Evolutionary conservation across 805 yeast genomes (phyloP).

Genomic region (Ogataea pilisensis): DNA sequence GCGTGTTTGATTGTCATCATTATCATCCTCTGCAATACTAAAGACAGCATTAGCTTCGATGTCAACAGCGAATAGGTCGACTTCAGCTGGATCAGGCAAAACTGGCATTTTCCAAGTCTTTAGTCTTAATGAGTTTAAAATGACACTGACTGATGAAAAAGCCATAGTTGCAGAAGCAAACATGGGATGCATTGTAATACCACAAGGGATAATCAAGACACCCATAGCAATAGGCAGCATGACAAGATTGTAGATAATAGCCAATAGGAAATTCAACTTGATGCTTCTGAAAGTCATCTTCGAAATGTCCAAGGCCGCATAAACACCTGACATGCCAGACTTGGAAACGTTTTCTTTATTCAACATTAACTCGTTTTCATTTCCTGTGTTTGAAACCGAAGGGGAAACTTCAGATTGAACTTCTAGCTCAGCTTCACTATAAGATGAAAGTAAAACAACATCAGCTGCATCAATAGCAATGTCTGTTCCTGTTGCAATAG

Average conservation of each 20-base stretch:
- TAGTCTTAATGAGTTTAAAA: slow-evolving; percentile 68
- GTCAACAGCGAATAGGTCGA: slow-evolving; percentile 5
- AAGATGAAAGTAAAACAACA: slow-evolving; percentile 62
- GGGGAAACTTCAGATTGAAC: too few species aligned
- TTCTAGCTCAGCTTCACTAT: slow-evolving; percentile 8
- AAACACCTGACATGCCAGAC: slow-evolving; percentile 42
- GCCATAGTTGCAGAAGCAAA: slow-evolving; percentile 94
- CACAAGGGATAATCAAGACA: slow-evolving; percentile 68
- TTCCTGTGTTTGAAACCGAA: slow-evolving; percentile 4
- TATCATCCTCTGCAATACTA: not conserved
- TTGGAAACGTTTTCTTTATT: slow-evolving; percentile 17
- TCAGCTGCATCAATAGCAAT: slow-evolving; percentile 98
- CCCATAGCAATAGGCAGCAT: slow-evolving; percentile 97
- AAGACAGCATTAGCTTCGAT: slow-evolving; percentile 7
- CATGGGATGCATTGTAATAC: slow-evolving; percentile 76
- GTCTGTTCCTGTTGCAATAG: slow-evolving; percentile 90
- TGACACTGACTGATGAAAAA: slow-evolving; percentile 84
- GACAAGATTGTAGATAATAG: slow-evolving; percentile 72
- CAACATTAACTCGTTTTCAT: slow-evolving; percentile 16
- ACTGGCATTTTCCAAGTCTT: slow-evolving; percentile 50
- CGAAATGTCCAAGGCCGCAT: slow-evolving; percentile 65
- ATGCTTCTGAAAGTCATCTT: slow-evolving; percentile 67
- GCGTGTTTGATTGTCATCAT: not conserved
- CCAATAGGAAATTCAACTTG: slow-evolving; percentile 82
- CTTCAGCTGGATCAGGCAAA: slow-evolving; percentile 2